Evolutionary conservation across 1,284 basidiomycete species (phyloP), one percentile per base, ranked within the genome.

Genomic region (Ceratobasidium sp.): DNA sequence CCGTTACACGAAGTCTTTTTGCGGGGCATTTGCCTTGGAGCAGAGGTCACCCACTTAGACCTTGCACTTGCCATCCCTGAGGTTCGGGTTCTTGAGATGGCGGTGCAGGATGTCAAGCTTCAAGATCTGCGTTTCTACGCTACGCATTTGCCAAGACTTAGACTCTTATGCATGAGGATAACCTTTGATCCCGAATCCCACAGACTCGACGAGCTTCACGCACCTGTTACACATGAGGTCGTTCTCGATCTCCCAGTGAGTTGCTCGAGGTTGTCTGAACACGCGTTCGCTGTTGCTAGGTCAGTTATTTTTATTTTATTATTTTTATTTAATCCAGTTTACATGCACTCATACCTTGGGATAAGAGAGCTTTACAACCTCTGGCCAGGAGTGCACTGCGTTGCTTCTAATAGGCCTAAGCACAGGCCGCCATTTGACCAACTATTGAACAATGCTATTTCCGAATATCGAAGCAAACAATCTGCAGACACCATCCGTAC

Each of bases 111-210:
- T 17, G 27, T 62, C 29, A 27, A 29, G 19, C 33, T 59, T 29
- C 31, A n/a, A 11, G 69, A 73, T 11, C 24, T 73, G 15, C n/a
- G 15, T 1, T 24, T 27, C 29, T 73, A 73, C 29, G 69, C 69
- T 36, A 36, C n/a, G 14, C 47, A 44, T 22, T 29, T 73, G 11
- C 31, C 56, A 14, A 60, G 29, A 9, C 69, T 73, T 2, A 41
- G 41, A 14, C 3, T 73, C 19, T n/a, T 62, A 19, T 62, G 47
- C 31, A 9, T 60, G 6, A 36, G 14, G 44, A n/a, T 69, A 1
- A 51, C 31, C 15, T 56, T 56, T 56, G 65, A 69, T n/a, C 17
- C 29, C 19, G 19, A 56, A 1, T 56, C 41, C 29, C 50, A 5
- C 7, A 22, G 29, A 19, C 27, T 33, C 3, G 15, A 44, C n/a